Evolutionary conservation across 805 yeast genomes (phyloP).

Genomic region (Candida incommunis): DNA sequence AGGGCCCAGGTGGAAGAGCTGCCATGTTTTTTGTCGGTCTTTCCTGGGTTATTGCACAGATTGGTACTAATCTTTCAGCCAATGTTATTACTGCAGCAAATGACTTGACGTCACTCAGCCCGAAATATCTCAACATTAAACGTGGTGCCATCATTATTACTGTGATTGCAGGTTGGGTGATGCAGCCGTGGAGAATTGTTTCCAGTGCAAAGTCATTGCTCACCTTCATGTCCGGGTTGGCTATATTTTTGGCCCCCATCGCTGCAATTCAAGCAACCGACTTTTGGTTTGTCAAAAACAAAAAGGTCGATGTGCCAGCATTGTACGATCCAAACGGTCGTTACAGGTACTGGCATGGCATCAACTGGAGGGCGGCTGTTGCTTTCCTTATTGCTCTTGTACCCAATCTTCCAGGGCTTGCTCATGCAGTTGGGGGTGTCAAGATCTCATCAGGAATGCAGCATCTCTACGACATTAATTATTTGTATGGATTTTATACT

Average conservation of each 20-base stretch:
- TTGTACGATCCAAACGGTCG: slow-evolving; percentile 25
- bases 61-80: slow-evolving; percentile 30
- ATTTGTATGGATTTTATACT: slow-evolving; percentile 12
- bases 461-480: slow-evolving; percentile 14
- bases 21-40: slow-evolving; percentile 27
- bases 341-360: slow-evolving; percentile 31
- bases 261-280: slow-evolving; percentile 27
- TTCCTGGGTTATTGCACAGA: slow-evolving; percentile 25
- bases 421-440: slow-evolving; percentile 8
- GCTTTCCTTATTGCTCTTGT: slow-evolving; percentile 18
- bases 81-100: slow-evolving; percentile 49
- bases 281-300: slow-evolving; percentile 27
- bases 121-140: slow-evolving; percentile 42
- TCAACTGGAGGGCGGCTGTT: slow-evolving; percentile 29
- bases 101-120: slow-evolving; percentile 42
- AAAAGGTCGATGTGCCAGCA: slow-evolving; percentile 28
- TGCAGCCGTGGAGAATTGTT: slow-evolving; percentile 28
- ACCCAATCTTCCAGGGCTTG: slow-evolving; percentile 10
- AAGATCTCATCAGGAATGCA: slow-evolving; percentile 9
- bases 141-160: slow-evolving; percentile 27
- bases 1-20: slow-evolving; percentile 18
- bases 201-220: slow-evolving; percentile 25
- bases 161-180: slow-evolving; percentile 11
- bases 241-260: slow-evolving; percentile 29
- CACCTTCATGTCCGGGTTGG: slow-evolving; percentile 24